Percentiles rank a stretch among this genome's conserved stretches.
Conservation (phyloP, 2,329 filamentous ascomycete genomes). For the Trichoderma koningiopsis region DNA sequence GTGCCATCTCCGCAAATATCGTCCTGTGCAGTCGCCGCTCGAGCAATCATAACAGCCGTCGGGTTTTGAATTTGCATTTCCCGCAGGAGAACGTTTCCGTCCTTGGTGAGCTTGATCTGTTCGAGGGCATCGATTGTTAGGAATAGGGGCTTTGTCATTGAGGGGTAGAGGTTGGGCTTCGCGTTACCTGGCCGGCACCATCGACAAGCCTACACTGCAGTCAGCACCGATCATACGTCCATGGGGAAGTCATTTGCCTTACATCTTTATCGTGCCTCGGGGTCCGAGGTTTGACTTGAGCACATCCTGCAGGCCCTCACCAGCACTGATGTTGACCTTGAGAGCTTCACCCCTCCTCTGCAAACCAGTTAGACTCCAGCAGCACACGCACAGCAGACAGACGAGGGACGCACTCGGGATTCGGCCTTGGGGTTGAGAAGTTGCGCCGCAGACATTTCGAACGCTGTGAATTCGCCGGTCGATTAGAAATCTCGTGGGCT, state of each 20-base stretch:
- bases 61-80: constrained; percentile 98
- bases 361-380: constrained; percentile 27
- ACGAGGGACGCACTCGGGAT: constrained; percentile 71
- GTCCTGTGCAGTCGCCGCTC: constrained; percentile 93
- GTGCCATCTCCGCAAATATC: constrained; percentile 98
- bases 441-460: constrained; percentile 89
- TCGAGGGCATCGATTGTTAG: constrained; percentile 31
- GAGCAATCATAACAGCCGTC: constrained; percentile 82
- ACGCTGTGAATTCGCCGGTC: constrained; percentile 13
- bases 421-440: constrained; percentile 99
- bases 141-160: constrained; percentile 33
- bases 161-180: constrained; percentile 33
- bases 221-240: background rate
- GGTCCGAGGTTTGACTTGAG: constrained; percentile 95
- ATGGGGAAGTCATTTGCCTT: constrained; percentile 29
- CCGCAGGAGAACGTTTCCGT: constrained; percentile 82
- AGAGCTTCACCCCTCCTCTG: constrained; percentile 96
- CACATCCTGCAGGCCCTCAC: constrained; percentile 91
- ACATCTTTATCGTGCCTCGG: constrained; percentile 96
- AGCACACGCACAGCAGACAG: background rate
- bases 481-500: constrained; percentile 21
- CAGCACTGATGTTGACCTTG: constrained; percentile 93
- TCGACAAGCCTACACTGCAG: constrained; percentile 61
- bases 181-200: constrained; percentile 65
- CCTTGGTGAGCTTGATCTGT: constrained; percentile 98